Evolutionary conservation across 2,329 filamentous ascomycete species (phyloP).

Genomic region (Fusarium redolens): DNA sequence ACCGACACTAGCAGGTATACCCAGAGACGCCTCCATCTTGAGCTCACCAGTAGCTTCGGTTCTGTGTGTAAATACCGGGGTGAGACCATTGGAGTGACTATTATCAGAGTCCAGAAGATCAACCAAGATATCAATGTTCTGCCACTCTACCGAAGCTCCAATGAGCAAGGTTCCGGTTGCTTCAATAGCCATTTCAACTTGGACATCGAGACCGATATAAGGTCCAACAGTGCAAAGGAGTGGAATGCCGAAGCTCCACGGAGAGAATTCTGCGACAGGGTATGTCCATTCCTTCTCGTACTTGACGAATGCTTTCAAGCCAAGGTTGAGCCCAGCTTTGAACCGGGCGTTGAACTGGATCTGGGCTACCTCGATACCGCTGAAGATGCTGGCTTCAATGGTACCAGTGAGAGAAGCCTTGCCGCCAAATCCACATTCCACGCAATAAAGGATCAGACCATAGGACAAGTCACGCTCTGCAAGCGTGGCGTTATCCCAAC

Average conservation of each 20-base stretch:
- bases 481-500: not conserved
- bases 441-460: not conserved
- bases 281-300: conserved; percentile 7
- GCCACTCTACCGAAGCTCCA: conserved; percentile 4
- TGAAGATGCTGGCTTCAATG: not conserved
- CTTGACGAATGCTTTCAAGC: not conserved
- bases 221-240: not conserved
- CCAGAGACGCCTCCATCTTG: not conserved
- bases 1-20: not conserved
- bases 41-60: not conserved
- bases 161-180: conserved; percentile 5
- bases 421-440: conserved; percentile 9
- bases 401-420: not conserved
- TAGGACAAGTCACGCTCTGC: conserved; percentile 1
- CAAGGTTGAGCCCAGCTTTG: conserved; percentile 2
- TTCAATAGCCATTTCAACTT: not conserved
- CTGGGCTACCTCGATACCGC: not conserved
- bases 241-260: not conserved
- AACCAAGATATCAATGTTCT: conserved; percentile 2
- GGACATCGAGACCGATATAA: not conserved
- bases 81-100: not conserved
- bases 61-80: not conserved
- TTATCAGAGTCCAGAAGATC: not conserved
- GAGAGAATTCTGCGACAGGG: not conserved
- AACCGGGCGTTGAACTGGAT: not conserved